Evolutionary conservation across 2,329 filamentous ascomycete species (phyloP), one percentile per base, ranked within the genome.

Genomic region (Beauveria bassiana): DNA sequence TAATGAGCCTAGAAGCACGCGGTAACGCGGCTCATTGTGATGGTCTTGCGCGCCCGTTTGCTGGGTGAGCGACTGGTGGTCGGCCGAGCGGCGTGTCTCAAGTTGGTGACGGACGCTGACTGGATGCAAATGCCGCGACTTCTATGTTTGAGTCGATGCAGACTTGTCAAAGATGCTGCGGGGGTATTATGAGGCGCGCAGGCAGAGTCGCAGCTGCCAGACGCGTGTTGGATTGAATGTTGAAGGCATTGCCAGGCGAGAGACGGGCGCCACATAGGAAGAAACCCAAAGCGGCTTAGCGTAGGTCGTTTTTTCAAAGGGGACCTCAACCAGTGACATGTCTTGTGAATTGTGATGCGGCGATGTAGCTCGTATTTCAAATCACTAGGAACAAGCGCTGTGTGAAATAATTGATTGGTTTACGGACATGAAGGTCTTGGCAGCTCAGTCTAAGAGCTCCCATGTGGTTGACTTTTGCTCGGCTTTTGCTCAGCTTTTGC

Each of bases 141-240:
- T 20, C 24, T 26, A 5, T 9, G 1, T n/a, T 31, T 8, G 10
- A n/a, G 24, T 9, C 20, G 24, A 14, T 22, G 38, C 14, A 3
- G 20, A 42, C 7, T 26, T 22, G 40, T 16, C n/a, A 47, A 58
- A 12, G 45, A 51, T 49, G 20, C 22, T 1, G 46, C 31, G 9
- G 4, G 28, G 20, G 28, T 28, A 34, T 38, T 14, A 40, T 3
- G 59, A 43, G 22, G 43, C 31, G 31, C 59, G 51, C 51, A 43
- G 50, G 42, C 42, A 42, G 38, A 14, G 24, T 46, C 26, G 50
- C 58, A 40, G 46, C 22, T 49, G 50, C 58, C 50, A 55, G 43
- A 61, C 57, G 51, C 51, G 59, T 55, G 51, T 54, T 50, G 31
- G 24, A n/a, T 53, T 60, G 20, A 40, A 50, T 58, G 45, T 26